A percentile compares a stretch with the other conserved stretches of the same genome.
These are phyloP conservation scores for Fusarium goolgardi DNA, from an alignment of 2,329 filamentous ascomycete species.

Conservation along the genomic window DNA sequence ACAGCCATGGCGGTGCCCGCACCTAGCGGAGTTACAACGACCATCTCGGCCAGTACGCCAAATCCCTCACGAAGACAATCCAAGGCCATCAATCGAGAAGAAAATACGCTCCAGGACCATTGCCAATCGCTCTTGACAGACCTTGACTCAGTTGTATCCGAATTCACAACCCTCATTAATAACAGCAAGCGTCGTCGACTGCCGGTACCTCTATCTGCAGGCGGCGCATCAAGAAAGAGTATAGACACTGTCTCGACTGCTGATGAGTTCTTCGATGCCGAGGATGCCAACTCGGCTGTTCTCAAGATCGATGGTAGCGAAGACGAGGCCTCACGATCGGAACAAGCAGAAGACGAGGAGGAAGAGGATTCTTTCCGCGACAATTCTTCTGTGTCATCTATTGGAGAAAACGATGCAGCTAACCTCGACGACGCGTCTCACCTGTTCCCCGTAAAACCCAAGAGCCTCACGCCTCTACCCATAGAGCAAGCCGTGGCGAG, in stretches of 20 bases:
- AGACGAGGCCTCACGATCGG: slow-evolving; percentile 69
- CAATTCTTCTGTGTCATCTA: slow-evolving; percentile 69
- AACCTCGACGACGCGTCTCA: slow-evolving; percentile 68
- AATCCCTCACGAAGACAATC: slow-evolving; percentile 53
- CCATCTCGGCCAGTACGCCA: slow-evolving; percentile 49
- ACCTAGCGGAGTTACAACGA: slow-evolving; percentile 52
- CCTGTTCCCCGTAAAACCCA: slow-evolving; percentile 81
- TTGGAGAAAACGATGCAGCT: slow-evolving; percentile 68
- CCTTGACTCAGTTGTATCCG: slow-evolving; percentile 82
- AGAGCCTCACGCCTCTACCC: slow-evolving; percentile 81
- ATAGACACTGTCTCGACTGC: slow-evolving; percentile 81
- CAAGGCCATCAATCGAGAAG: slow-evolving; percentile 59
- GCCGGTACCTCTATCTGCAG: slow-evolving; percentile 63
- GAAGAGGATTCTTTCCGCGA: slow-evolving; percentile 64
- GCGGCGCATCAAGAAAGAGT: slow-evolving; percentile 66
- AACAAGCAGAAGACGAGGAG: slow-evolving; percentile 63
- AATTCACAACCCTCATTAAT: slow-evolving; percentile 81
- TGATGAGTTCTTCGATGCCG: slow-evolving; percentile 96
- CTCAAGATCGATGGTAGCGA: slow-evolving; percentile 80
- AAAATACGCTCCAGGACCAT: slow-evolving; percentile 80
- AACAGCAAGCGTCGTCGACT: slow-evolving; percentile 83
- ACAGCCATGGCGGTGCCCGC: slow-evolving; percentile 57
- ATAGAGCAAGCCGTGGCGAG: slow-evolving; percentile 73
- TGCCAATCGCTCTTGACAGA: slow-evolving; percentile 86
- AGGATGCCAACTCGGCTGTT: slow-evolving; percentile 72